These are phyloP conservation scores for Neurospora intermedia DNA, from an alignment of 495 filamentous ascomycete species.

Conservation along the genomic window DNA sequence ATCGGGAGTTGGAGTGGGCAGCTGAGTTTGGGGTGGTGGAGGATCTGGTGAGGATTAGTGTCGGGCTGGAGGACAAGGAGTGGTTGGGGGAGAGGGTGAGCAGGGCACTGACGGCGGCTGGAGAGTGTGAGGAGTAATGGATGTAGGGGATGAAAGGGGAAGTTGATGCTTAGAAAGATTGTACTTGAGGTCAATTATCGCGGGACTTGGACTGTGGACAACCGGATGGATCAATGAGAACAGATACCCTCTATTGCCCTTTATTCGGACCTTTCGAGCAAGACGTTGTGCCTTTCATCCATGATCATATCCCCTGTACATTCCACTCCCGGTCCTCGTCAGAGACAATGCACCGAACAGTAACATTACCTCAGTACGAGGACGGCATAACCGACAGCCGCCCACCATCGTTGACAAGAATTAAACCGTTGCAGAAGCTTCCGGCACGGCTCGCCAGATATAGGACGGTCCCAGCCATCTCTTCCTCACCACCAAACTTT, in stretches of 20 bases:
- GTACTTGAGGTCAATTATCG: no score
- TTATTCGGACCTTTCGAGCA: no score
- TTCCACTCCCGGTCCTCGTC: no score
- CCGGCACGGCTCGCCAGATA: conserved; percentile 48
- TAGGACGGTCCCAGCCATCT: conserved; percentile 47
- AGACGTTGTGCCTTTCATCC: no score
- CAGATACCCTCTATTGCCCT: background rate
- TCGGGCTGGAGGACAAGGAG: conserved; percentile 15
- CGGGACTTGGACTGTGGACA: no score
- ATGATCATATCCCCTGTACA: no score
- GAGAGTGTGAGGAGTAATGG: background rate
- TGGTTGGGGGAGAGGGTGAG: conserved; percentile 13
- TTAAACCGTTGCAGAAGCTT: conserved; percentile 46
- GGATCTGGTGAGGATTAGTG: conserved; percentile 21
- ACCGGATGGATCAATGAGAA: background rate
- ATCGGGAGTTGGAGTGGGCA: conserved; percentile 17
- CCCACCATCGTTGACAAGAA: conserved; percentile 48
- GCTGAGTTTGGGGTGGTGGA: conserved; percentile 18
- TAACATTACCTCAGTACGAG: conserved; percentile 24
- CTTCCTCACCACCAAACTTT: conserved; percentile 41
- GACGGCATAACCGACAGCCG: conserved; percentile 32
- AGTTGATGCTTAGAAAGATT: no score
- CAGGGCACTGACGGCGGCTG: conserved; percentile 6
- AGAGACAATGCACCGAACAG: no score
- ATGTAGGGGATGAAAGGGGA: background rate